Evolutionary conservation across 1,284 basidiomycete species (phyloP), one percentile per base, ranked within the genome.

Genomic region (Leucocoprinus gongylophorus): DNA sequence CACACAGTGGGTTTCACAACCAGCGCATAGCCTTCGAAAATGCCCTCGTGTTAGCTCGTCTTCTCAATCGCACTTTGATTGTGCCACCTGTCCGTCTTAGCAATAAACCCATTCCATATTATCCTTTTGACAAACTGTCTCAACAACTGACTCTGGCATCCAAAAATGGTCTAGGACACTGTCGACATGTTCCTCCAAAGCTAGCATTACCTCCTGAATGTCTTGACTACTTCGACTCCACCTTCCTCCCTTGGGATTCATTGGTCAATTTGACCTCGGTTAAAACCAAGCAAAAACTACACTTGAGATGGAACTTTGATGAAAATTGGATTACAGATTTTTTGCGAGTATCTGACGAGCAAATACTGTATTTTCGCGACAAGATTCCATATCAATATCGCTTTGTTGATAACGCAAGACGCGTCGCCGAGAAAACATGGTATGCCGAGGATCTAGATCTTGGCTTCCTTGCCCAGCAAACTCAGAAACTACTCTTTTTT

Each of bases 1-100:
- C 85, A n/a, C 86, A 88, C 60, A 85, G 82, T 57, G 87, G 88
- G 2, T 85, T 88, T 57, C 86, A 91, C 66, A 91, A 91, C 64
- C 88, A 91, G 67, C 81, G 88, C 33, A 88, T 92, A 55, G 82
- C 85, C 23, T 74, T 91, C 54, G 85, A 91, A 65, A 91, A 91
- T 59, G 87, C 86, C 10, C 74, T 91, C 29, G 72, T 82, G 12
- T 74, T 91, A 48, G 75, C 88, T 7, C 71, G 69, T 56, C 63
- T 86, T 28, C 73, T 89, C 49, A 84, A 86, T 64, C 83, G 87
- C 51, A 91, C 85, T 9, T 71, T 91, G 33, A 74, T 91, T 54
- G 67, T 89, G 29, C 87, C 89, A 18, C 83, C 84, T 10, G 71
- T 83, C 21, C 79, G 82, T 48, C 75, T 90, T 4, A 85, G 86